Percentiles rank a stretch among this genome's conserved stretches.
phyloP scores from a whole-genome alignment of 2,329 filamentous ascomycete species.

The Madurella fahalii region DNA sequence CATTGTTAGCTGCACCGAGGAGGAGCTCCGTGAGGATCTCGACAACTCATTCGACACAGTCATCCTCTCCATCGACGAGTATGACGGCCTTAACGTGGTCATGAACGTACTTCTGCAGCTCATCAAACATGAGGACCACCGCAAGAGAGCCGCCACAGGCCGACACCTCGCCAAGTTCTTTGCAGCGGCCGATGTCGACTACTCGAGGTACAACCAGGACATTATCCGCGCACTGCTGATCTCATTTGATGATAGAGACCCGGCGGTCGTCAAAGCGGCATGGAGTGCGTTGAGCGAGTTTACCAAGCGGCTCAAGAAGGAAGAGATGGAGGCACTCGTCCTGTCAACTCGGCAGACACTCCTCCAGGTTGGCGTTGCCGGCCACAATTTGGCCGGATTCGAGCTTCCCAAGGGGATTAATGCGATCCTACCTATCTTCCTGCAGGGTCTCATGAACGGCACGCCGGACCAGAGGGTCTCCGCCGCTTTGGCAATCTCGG shows the following conservation, averaged over 20 bases:
- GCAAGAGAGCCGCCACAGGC: conserved; percentile 72
- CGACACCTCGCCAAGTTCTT: conserved; percentile 86
- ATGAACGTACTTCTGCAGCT: conserved; percentile 91
- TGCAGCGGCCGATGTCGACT: conserved; percentile 72
- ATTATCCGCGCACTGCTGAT: conserved; percentile 86
- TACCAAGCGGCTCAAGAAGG: conserved; percentile 86
- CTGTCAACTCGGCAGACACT: conserved; percentile 81
- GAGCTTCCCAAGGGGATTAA: conserved; percentile 94
- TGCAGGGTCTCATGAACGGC: conserved; percentile 97
- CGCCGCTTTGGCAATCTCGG: conserved; percentile 87
- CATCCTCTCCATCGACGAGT: conserved; percentile 89
- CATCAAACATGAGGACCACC: conserved; percentile 89
- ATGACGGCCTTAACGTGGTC: conserved; percentile 87
- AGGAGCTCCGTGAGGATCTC: conserved; percentile 68
- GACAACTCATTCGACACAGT: conserved; percentile 82
- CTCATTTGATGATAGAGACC: conserved; percentile 84
- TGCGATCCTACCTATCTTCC: conserved; percentile 90
- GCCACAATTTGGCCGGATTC: conserved; percentile 82
- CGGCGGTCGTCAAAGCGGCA: conserved; percentile 78
- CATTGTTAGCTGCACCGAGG: conserved; percentile 72
- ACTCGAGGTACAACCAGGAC: conserved; percentile 93
- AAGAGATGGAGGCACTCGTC: conserved; percentile 95
- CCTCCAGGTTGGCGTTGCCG: conserved; percentile 82
- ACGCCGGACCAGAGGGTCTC: conserved; percentile 87
- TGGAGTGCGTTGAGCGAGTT: conserved; percentile 85